phyloP scores from a whole-genome alignment of 352 stramenopile genomes.

The Bremia lactucae region DNA sequence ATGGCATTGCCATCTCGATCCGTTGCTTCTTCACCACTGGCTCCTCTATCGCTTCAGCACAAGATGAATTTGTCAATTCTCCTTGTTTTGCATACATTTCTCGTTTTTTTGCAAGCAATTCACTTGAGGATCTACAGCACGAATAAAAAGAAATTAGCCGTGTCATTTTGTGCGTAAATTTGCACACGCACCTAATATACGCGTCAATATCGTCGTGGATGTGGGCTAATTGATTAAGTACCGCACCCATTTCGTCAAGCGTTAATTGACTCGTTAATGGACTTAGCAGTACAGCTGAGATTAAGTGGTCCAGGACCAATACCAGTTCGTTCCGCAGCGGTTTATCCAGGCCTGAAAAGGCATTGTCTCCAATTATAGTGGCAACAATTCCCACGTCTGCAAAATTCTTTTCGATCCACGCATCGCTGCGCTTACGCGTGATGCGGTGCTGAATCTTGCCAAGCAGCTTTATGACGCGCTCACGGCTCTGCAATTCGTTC shows the following conservation, averaged over 20 bases:
- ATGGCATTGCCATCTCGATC: constrained; percentile 10
- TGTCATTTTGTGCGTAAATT: neutral
- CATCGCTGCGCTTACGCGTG: constrained; percentile 44
- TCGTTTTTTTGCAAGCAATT: constrained; percentile 28
- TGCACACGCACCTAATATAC: constrained; percentile 36
- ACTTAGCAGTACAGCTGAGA: constrained; percentile 56
- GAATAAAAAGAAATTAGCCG: neutral
- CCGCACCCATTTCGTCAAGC: constrained; percentile 27
- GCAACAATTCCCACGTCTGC: constrained; percentile 34
- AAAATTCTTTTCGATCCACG: constrained; percentile 59
- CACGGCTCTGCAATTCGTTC: constrained; percentile 17
- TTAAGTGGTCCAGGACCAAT: constrained; percentile 55
- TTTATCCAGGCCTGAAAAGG: constrained; percentile 23
- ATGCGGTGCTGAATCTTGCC: constrained; percentile 52
- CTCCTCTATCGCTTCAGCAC: constrained; percentile 15
- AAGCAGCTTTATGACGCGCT: constrained; percentile 36
- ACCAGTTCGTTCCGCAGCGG: constrained; percentile 43
- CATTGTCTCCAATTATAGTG: constrained; percentile 19
- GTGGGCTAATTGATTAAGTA: constrained; percentile 28
- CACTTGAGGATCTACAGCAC: constrained; percentile 24
- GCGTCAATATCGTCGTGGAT: constrained; percentile 42
- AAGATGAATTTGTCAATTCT: constrained; percentile 4
- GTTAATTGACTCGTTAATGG: constrained; percentile 21
- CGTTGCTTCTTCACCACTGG: constrained; percentile 25
- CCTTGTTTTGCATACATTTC: constrained; percentile 9